Evolutionary conservation across 257 asterid species (phyloP).

Genomic region (Nicotiana paniculata): DNA sequence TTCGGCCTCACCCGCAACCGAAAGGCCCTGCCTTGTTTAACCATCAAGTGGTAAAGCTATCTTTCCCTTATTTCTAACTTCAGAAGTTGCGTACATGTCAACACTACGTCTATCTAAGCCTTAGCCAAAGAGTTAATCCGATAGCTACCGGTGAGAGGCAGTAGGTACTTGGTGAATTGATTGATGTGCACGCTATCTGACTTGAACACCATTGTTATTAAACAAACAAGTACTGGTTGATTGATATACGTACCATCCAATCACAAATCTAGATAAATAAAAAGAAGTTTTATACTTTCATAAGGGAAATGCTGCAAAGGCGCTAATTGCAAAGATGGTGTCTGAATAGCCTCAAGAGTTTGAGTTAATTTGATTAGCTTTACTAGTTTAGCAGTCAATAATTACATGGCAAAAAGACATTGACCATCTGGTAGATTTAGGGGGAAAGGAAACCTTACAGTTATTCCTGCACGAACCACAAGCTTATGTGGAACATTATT

Average conservation of each 20-base stretch:
- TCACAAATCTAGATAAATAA: not conserved
- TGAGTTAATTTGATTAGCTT: not conserved
- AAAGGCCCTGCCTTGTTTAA: not conserved
- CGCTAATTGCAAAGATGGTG: not conserved
- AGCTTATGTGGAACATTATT: slow-evolving; percentile 79
- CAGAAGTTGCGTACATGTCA: not conserved
- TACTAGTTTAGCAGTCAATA: not conserved
- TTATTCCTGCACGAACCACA: slow-evolving; percentile 72
- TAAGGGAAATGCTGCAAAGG: not conserved
- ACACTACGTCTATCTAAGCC: not conserved
- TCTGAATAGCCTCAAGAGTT: not conserved
- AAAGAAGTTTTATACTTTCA: not conserved
- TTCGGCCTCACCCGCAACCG: no score
- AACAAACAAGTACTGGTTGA: not conserved
- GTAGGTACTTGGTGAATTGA: no score
- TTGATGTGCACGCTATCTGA: not conserved
- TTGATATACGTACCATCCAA: not conserved
- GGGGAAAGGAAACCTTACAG: slow-evolving; percentile 53
- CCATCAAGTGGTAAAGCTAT: not conserved
- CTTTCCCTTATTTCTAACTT: not conserved
- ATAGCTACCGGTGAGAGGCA: not conserved
- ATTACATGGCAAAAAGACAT: not conserved
- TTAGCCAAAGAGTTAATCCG: not conserved
- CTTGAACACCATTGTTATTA: not conserved
- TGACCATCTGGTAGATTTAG: not conserved